Conservation (phyloP, 768 basidiomycete species). For the Lentinula boryana region DNA sequence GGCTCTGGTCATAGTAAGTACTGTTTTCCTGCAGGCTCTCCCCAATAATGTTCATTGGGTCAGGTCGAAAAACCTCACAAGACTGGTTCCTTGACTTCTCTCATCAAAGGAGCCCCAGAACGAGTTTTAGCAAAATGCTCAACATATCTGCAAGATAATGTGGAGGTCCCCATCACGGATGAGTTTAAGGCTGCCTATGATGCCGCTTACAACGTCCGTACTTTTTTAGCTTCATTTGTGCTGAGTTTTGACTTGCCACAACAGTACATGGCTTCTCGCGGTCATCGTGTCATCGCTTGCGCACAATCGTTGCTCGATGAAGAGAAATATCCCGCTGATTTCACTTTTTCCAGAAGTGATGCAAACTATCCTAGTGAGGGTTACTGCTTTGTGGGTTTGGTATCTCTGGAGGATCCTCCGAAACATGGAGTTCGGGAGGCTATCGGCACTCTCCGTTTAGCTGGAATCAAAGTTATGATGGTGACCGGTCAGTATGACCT, state of each 20-base stretch:
- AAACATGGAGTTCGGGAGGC: constrained; percentile 70
- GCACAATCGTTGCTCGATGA: constrained; percentile 52
- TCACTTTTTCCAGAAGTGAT: constrained; percentile 51
- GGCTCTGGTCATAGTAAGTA: constrained; percentile 60
- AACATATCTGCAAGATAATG: constrained; percentile 51
- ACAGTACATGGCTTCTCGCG: constrained; percentile 74
- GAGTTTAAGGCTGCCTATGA: constrained; percentile 51
- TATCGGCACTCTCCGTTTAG: constrained; percentile 62
- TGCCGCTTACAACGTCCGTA: constrained; percentile 51
- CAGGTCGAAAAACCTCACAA: constrained; percentile 53
- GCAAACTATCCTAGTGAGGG: constrained; percentile 45
- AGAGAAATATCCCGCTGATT: constrained; percentile 37
- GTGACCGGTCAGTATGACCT: constrained; percentile 43
- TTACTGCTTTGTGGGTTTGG: constrained; percentile 61
- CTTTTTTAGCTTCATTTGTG: not conserved
- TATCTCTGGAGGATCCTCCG: constrained; percentile 66
- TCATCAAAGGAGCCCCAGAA: constrained; percentile 68
- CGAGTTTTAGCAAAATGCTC: constrained; percentile 61
- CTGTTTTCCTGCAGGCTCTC: not conserved
- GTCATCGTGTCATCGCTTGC: constrained; percentile 71
- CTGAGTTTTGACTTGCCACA: not conserved
- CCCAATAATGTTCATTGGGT: not conserved
- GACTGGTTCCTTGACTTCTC: constrained; percentile 42
- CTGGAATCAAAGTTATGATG: constrained; percentile 77
- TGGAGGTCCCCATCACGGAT: constrained; percentile 41